phyloP scores from a whole-genome alignment of 306 rosid species.

The Carpinus viminea region DNA sequence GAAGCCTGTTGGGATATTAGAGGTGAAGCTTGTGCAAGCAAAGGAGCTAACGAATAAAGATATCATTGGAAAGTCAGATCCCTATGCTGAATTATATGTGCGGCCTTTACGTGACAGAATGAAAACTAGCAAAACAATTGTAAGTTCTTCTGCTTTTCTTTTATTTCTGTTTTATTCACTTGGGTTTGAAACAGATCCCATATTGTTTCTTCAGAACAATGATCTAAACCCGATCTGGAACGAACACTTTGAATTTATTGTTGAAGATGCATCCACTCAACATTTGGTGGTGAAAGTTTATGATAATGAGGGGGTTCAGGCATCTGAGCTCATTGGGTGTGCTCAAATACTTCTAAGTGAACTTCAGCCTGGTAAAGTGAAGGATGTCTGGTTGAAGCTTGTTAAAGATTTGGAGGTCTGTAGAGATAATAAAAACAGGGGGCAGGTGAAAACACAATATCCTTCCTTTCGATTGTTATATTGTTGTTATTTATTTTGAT shows the following conservation, averaged over 20 bases:
- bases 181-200: slow-evolving; percentile 26
- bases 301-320: slow-evolving; percentile 80
- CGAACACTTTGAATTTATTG: slow-evolving; percentile 86
- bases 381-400: slow-evolving; percentile 95
- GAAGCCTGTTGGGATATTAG: slow-evolving; percentile 88
- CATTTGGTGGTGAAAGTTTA: slow-evolving; percentile 70
- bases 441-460: slow-evolving; percentile 58
- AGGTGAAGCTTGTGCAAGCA: slow-evolving; percentile 98
- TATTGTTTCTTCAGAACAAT: slow-evolving; percentile 61
- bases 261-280: slow-evolving; percentile 91
- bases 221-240: slow-evolving; percentile 98
- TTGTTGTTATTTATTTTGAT: slow-evolving; percentile 25
- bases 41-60: slow-evolving; percentile 94
- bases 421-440: slow-evolving; percentile 86
- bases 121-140: slow-evolving; percentile 91
- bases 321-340: slow-evolving; percentile 78
- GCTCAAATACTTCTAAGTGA: slow-evolving; percentile 60
- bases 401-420: slow-evolving; percentile 89
- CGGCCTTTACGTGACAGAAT: slow-evolving; percentile 81
- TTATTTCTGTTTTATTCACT: slow-evolving; percentile 15
- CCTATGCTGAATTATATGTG: slow-evolving; percentile 71
- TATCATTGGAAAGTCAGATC: slow-evolving; percentile 92
- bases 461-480: slow-evolving; percentile 13
- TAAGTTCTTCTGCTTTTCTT: slow-evolving; percentile 34
- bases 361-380: slow-evolving; percentile 92